Evolutionary conservation across 805 yeast species (phyloP), one percentile per base, ranked within the genome.

Genomic region (Debaryomyces prosopidis): DNA sequence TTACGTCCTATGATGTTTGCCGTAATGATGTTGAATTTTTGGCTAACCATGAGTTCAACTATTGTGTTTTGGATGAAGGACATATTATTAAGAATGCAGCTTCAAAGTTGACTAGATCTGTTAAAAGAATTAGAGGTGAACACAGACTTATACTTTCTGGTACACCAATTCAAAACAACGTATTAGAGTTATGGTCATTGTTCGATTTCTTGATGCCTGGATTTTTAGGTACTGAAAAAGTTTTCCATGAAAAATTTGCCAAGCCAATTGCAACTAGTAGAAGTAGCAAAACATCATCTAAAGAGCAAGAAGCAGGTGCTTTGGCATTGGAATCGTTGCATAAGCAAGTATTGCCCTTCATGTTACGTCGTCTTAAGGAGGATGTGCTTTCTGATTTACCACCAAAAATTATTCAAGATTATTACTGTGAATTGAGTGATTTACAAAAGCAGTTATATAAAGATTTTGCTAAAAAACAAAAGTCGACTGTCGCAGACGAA

Each of bases 161-260:
- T 57, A 94, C 99, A 0, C 99, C 99, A 11, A 94, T 94, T 56
- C 99, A 94, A 65, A 94, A 94, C 62, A 94, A 94, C 60, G 99
- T 94, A 2, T 75, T 94, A 36, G 99, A 94, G 65, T 72, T 94
- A 50, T 94, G 99, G 99, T 94, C 99, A 3, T 73, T 94, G 58
- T 94, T 94, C 73, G 99, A 94, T 65, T 94, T 90, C 65, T 75
- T 94, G 64, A 94, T 94, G 99, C 99, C 99, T 2, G 99, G 99
- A 0, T 94, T 94, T 59, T 73, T 94, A 52, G 99, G 99, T 11
- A 84, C 95, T 2, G 99, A 94, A 59, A 92, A 90, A 65, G 79
- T 85, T 40, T 94, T 94, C 71, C 94, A 90, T 58, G 98, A 92
- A 50, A 80, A 91, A 53, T 94, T 92, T 75, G 95, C 97, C n/a